Percentiles rank a stretch among this genome's conserved stretches.
phyloP scores from a whole-genome alignment of 2,329 filamentous ascomycete genomes.

The Fusarium sp. region DNA sequence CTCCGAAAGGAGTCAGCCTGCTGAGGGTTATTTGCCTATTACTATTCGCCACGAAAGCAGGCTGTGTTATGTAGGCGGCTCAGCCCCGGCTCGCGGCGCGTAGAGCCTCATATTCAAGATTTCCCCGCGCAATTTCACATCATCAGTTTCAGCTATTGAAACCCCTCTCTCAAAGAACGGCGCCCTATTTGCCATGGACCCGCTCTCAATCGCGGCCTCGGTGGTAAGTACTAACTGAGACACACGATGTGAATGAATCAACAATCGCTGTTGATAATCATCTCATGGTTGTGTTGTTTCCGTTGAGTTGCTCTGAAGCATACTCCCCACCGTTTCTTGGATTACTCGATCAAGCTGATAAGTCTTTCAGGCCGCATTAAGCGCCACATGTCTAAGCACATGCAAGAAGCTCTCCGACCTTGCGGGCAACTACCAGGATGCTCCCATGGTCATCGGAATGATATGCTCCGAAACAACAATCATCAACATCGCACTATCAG shows the following conservation, averaged over 20 bases:
- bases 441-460: neutral
- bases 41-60: neutral
- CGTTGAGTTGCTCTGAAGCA: too few species aligned
- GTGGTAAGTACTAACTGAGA: neutral
- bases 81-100: neutral
- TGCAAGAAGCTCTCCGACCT: neutral
- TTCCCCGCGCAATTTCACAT: neutral
- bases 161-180: neutral
- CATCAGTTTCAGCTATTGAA: neutral
- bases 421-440: neutral
- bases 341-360: too few species aligned
- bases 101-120: neutral
- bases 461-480: too few species aligned
- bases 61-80: neutral
- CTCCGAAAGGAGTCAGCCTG: too few species aligned
- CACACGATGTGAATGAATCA: too few species aligned
- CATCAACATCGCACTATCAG: too few species aligned
- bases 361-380: neutral
- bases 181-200: neutral
- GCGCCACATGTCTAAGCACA: neutral
- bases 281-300: too few species aligned
- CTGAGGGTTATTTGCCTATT: too few species aligned
- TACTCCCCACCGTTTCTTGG: too few species aligned
- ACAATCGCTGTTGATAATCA: too few species aligned
- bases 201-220: neutral